phyloP scores from a whole-genome alignment of 2,329 filamentous ascomycete genomes.

The Rutstroemia sp. region DNA sequence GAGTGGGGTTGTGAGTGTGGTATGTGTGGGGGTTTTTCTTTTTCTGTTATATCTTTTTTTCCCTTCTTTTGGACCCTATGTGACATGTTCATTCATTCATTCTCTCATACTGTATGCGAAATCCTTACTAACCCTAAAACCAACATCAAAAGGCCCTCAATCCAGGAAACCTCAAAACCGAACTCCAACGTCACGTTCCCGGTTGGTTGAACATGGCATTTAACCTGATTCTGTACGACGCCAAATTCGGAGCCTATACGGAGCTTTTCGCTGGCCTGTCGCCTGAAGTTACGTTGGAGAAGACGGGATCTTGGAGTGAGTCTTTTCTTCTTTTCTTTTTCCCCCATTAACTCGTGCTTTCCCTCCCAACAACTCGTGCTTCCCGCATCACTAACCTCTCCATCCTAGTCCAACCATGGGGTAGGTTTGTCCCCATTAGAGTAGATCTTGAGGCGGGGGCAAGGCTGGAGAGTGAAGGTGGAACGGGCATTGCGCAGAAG shows the following conservation, averaged over 20 bases:
- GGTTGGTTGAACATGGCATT: neutral
- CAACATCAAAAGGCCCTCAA: conserved; percentile 19
- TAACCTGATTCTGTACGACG: conserved; percentile 13
- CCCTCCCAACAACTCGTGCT: too few species aligned
- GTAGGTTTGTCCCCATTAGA: conserved; percentile 30
- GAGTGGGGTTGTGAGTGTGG: conserved; percentile 19
- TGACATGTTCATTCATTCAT: too few species aligned
- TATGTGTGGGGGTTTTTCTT: conserved; percentile 9
- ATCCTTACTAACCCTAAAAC: neutral
- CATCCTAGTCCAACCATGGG: conserved; percentile 39
- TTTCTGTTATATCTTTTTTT: neutral
- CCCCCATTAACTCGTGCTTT: too few species aligned
- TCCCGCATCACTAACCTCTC: too few species aligned
- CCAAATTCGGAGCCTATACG: conserved; percentile 27
- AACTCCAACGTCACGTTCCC: conserved; percentile 12
- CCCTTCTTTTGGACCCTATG: too few species aligned
- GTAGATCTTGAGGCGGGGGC: conserved; percentile 29
- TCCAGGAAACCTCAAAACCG: conserved; percentile 26
- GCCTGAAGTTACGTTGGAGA: conserved; percentile 21
- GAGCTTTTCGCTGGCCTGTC: conserved; percentile 26
- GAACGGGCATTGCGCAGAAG: conserved; percentile 31
- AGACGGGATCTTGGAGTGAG: conserved; percentile 24
- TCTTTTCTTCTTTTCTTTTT: neutral
- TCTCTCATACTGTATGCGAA: neutral
- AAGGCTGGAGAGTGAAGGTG: conserved; percentile 31